phyloP scores from a whole-genome alignment of 2,329 filamentous ascomycete genomes.

The Hymenoscyphus salicellus region DNA sequence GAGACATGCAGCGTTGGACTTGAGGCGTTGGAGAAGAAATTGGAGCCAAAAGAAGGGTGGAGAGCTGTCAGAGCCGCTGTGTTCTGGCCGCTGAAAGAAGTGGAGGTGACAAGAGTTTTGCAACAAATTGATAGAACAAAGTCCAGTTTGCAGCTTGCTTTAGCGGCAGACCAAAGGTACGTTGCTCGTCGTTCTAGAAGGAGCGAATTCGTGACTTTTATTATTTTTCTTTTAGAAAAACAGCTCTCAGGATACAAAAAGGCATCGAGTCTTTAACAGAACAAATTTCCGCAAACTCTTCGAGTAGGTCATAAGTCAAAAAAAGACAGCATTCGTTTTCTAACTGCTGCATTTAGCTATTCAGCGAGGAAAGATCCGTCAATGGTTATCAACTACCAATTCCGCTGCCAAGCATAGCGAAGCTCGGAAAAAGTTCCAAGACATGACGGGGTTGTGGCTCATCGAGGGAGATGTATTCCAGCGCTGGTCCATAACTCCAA shows the following conservation, averaged over 20 bases:
- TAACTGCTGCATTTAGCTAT: background rate
- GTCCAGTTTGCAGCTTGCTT: slow-evolving; percentile 10
- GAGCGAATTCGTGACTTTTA: background rate
- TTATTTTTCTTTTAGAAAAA: slow-evolving; percentile 4
- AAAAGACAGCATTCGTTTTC: background rate
- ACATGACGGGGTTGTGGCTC: slow-evolving; percentile 36
- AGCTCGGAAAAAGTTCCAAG: slow-evolving; percentile 6
- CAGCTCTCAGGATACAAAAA: background rate
- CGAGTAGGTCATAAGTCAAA: background rate
- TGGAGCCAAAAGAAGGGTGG: slow-evolving; percentile 10
- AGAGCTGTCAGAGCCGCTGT: slow-evolving; percentile 1
- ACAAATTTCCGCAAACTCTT: background rate
- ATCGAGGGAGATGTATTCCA: slow-evolving; percentile 32
- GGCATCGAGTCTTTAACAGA: background rate
- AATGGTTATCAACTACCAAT: slow-evolving; percentile 5
- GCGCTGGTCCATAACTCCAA: slow-evolving; percentile 33
- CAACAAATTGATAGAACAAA: slow-evolving; percentile 7
- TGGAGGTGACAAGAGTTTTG: background rate
- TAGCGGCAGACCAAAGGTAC: slow-evolving; percentile 11
- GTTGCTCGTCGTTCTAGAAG: background rate
- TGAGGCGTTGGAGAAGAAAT: background rate
- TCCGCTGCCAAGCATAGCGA: background rate
- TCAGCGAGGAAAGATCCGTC: slow-evolving; percentile 5
- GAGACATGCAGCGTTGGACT: background rate
- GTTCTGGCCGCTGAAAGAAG: background rate